A percentile compares a stretch with the other conserved stretches of the same genome.
phyloP scores from a whole-genome alignment of 306 rosid species.

The Glycyrrhiza uralensis region DNA sequence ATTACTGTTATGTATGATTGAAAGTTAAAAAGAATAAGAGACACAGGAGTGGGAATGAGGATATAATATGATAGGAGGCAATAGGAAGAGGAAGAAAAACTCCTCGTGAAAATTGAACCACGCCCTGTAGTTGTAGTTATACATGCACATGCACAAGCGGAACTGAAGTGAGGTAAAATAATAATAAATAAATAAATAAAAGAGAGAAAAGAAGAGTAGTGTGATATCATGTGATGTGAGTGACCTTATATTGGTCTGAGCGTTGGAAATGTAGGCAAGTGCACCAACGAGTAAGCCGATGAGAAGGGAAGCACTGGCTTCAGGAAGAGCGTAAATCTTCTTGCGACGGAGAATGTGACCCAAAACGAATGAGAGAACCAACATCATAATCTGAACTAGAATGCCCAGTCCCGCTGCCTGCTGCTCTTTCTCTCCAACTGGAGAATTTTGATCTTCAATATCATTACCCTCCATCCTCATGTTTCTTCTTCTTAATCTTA shows the following conservation, averaged over 20 bases:
- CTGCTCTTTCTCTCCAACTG: too few species aligned
- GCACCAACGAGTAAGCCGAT: conserved; percentile 93
- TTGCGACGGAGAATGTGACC: conserved; percentile 98
- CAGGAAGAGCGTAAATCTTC: conserved; percentile 80
- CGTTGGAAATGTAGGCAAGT: conserved; percentile 84
- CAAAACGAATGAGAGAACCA: conserved; percentile 91
- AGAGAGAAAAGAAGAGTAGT: neutral
- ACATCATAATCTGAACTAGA: conserved; percentile 99
- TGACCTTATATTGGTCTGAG: conserved; percentile 84
- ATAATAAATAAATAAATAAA: too few species aligned
- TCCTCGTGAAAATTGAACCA: conserved; percentile 99
- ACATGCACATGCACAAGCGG: too few species aligned
- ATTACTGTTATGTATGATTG: too few species aligned
- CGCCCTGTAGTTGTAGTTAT: too few species aligned
- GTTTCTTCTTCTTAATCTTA: too few species aligned
- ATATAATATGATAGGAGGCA: conserved; percentile 99
- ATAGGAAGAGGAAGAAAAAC: conserved; percentile 89
- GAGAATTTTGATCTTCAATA: too few species aligned
- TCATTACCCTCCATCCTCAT: too few species aligned
- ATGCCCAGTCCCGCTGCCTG: conserved; percentile 99
- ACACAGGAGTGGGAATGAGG: too few species aligned
- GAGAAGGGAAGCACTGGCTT: conserved; percentile 98
- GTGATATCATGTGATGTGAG: neutral
- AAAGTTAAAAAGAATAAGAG: too few species aligned
- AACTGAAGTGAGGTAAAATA: too few species aligned